Evolutionary conservation across 192 early-diverging fungal species (phyloP), one percentile per base, ranked within the genome.

Genomic region (Gigaspora rosea): DNA sequence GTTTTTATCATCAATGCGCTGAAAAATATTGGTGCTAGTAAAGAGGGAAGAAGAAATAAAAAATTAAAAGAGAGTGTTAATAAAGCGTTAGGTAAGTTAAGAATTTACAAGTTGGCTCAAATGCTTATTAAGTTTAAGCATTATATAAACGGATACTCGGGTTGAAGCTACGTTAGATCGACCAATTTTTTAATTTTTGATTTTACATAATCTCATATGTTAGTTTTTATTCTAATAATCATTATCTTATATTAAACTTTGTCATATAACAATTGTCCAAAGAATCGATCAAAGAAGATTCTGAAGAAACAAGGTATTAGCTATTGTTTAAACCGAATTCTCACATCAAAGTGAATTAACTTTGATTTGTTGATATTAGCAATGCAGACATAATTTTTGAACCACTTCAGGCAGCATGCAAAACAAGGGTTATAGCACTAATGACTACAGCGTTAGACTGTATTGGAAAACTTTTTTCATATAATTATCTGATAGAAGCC

Each of bases 371-470:
- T 73, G 8, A 12, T 16, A 77, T 20, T 63, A 58, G 69, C 74
- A 78, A 22, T 82, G 72, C 69, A 57, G 79, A 85, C 20, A 59
- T 86, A 1, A 85, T 95, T 11, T 85, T 94, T 48, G 79, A 85
- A 46, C 92, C 95, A 18, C 83, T 96, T 66, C 86, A 91, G 73
- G 68, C 92, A 32, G 90, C 92, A 8, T 94, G 94, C 80, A 86
- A 86, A 51, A 87, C 92, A 64, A 84, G 89, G n/a, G 85, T 84
- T 74, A 81, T 88, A 1, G 80, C 79, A 16, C 82, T 94, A 11
- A 85, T 90, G 57, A 88, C 86, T 6, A 88, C 91, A 20, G 90
- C 92, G 0, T 82, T 96, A 51, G 95, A 96, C 74, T 94, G 94
- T 80, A 83, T 96, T 9, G 94, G 93, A 65, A 94, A 94, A 81